Base-by-base conservation (phyloP, 129 eudicot species). In the carrot (Daucus carota) region DNA sequence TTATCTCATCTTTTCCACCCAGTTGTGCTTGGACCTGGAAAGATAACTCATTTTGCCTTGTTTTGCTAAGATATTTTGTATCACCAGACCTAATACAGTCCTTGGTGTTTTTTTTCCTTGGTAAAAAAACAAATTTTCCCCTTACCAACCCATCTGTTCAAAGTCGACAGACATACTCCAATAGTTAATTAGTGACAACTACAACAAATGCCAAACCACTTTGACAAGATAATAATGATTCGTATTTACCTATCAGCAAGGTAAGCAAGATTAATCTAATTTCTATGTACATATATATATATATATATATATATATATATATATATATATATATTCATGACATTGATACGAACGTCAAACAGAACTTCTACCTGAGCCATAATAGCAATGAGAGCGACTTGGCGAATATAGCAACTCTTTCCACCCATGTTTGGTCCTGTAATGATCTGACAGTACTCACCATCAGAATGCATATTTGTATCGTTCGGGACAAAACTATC, bases 351-450 rank as follows among this genome's bases (percentile, higher is more conserved):
- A 41, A 44, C 22, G 31, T 17, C 29, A 16, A 73, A 34, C 20
- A 26, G 15, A 75, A 72, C 46, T 57, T 45, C 69, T 76, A 90
- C 98, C 90, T 94, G 99, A 70, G 97, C 99, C 97, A 94, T 91
- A 79, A 91, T 88, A 66, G 91, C 80, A 80, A 91, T 86, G 68
- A 94, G 97, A 77, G 99, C 97, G 85, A 94, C 99, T 84, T 94
- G 99, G 75, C 97, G 90, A 74, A 94, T 94, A 75, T 94, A 94
- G 86, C 99, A 94, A 71, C 99, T 94, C 79, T 94, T 94, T 72
- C 99, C 99, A 54, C 99, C 99, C 99, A 94, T 94, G 74, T 94
- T 94, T 73, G 99, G 97, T 79, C 99, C 99, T 15, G 99, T 94
- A 73, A 94, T 78, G 76, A 94, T 87, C 81, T 94, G 97, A 74